A percentile compares a stretch with the other conserved stretches of the same genome.
Conservation (phyloP, 169 alveolate species). For the Cryptosporidium bovis region DNA sequence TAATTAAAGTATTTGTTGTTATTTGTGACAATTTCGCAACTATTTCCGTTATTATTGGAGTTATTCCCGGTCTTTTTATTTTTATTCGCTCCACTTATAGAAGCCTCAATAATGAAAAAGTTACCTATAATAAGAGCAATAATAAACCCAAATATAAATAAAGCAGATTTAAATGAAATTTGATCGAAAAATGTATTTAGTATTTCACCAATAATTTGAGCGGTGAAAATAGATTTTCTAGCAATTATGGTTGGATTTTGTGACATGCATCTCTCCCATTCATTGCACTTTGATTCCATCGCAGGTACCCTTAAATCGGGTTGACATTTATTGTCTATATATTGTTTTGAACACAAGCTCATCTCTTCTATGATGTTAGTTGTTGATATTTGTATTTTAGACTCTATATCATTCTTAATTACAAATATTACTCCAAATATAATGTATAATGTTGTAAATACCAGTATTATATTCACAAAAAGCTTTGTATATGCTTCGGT, state of each 20-base stretch:
- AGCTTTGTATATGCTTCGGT: slow-evolving; percentile 18
- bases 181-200: slow-evolving; percentile 65
- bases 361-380: slow-evolving; percentile 54
- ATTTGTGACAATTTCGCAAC: too few relatives aligned
- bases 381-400: slow-evolving; percentile 60
- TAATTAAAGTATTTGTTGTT: too few relatives aligned
- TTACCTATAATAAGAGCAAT: slow-evolving; percentile 51
- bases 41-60: too few relatives aligned
- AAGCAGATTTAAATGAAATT: slow-evolving; percentile 64
- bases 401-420: slow-evolving; percentile 61
- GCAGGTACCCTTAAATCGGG: slow-evolving; percentile 71
- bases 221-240: slow-evolving; percentile 59
- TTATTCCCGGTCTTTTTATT: not conserved
- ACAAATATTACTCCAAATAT: slow-evolving; percentile 43
- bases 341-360: slow-evolving; percentile 62
- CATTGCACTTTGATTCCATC: slow-evolving; percentile 60
- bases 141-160: slow-evolving; percentile 53
- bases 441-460: slow-evolving; percentile 19
- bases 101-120: slow-evolving; percentile 7
- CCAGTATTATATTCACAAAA: slow-evolving; percentile 20
- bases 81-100: not conserved
- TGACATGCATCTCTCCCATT: slow-evolving; percentile 72
- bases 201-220: slow-evolving; percentile 68
- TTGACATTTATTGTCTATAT: slow-evolving; percentile 64
- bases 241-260: slow-evolving; percentile 73